A percentile compares a stretch with the other conserved stretches of the same genome.
phyloP scores from a whole-genome alignment of 2,329 filamentous ascomycete species.

The Beauveria bassiana region DNA sequence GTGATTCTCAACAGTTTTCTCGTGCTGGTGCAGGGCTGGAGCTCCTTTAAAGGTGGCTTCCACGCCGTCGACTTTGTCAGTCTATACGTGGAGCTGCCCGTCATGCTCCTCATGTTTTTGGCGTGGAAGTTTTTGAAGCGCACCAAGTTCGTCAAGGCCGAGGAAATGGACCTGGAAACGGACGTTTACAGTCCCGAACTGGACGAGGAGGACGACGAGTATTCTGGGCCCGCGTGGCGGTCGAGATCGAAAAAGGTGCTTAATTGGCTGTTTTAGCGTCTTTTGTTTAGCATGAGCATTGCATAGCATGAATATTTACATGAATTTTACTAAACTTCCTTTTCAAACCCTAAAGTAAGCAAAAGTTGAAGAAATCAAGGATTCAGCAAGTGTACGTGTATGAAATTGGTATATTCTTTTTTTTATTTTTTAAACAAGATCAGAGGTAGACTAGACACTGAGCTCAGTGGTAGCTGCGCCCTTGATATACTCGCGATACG shows the following conservation, averaged over 20 bases:
- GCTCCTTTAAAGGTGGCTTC: constrained; percentile 52
- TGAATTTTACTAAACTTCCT: too few relatives aligned
- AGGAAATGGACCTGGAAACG: constrained; percentile 55
- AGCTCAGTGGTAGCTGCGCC: constrained; percentile 28
- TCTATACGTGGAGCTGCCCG: constrained; percentile 54
- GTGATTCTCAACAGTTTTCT: constrained; percentile 51
- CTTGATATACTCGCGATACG: constrained; percentile 29
- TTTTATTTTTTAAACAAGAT: too few relatives aligned
- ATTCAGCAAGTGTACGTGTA: too few relatives aligned
- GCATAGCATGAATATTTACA: neutral
- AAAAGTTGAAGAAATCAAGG: too few relatives aligned
- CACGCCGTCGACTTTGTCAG: constrained; percentile 53
- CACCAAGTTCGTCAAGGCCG: constrained; percentile 47
- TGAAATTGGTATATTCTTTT: too few relatives aligned
- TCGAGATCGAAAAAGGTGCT: neutral
- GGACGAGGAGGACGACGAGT: constrained; percentile 15
- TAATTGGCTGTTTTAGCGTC: constrained; percentile 6
- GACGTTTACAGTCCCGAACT: constrained; percentile 47
- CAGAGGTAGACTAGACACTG: constrained; percentile 22
- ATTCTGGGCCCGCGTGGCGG: neutral
- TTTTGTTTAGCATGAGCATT: neutral
- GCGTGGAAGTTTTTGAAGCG: constrained; percentile 65
- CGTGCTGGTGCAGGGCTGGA: constrained; percentile 57
- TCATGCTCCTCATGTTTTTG: constrained; percentile 56
- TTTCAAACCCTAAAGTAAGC: too few relatives aligned